Evolutionary conservation across 495 filamentous ascomycete genomes (phyloP).

Genomic region (Hypoxylon fragiforme): DNA sequence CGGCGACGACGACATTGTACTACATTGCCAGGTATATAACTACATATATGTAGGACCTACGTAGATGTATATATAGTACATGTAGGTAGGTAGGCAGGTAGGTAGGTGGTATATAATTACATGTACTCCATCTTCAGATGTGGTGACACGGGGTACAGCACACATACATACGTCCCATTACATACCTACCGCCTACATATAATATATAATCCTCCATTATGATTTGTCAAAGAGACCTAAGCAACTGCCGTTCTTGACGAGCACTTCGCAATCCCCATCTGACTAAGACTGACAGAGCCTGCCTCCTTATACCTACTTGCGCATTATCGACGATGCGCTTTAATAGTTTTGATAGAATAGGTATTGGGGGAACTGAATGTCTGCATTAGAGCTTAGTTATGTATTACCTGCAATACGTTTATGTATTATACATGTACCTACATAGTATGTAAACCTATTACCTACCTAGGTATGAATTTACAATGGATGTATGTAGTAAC

Average conservation of each 20-base stretch:
- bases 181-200: not conserved
- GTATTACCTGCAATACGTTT: no score
- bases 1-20: not conserved
- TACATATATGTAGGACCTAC: no score
- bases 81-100: no score
- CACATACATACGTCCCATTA: slow-evolving; percentile 4
- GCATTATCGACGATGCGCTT: slow-evolving; percentile 4
- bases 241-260: slow-evolving; percentile 9
- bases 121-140: slow-evolving; percentile 10
- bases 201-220: slow-evolving; percentile 8
- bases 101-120: not conserved
- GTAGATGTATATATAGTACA: no score
- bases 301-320: slow-evolving; percentile 1
- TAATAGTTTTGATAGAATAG: no score
- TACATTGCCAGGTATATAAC: no score
- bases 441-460: no score
- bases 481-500: no score
- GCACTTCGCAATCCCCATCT: slow-evolving; percentile 10
- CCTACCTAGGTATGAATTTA: slow-evolving; percentile 8
- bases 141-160: slow-evolving; percentile 6
- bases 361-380: no score
- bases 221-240: slow-evolving; percentile 13
- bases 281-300: slow-evolving; percentile 20
- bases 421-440: no score
- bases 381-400: no score